phyloP scores from a whole-genome alignment of 2,329 filamentous ascomycete species.

The Chaetomium strumarium region DNA sequence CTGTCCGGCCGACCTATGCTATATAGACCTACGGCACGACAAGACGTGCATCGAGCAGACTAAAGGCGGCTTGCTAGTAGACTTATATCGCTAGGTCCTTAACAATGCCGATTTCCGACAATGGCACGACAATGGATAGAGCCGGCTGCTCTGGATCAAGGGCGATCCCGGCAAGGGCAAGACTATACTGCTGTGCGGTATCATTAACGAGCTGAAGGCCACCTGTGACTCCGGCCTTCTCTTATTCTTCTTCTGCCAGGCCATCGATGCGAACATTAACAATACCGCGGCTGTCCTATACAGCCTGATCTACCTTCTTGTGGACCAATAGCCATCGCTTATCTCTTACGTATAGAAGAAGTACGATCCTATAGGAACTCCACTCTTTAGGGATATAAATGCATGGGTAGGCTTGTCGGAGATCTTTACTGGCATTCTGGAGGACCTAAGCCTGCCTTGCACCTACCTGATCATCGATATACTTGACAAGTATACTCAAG shows the following conservation, averaged over 20 bases:
- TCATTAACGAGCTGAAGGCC: slow-evolving; percentile 31
- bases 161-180: slow-evolving; percentile 37
- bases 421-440: slow-evolving; percentile 36
- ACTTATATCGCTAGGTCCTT: slow-evolving; percentile 33
- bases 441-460: slow-evolving; percentile 28
- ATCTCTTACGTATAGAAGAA: slow-evolving; percentile 30
- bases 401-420: slow-evolving; percentile 33
- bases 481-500: slow-evolving; percentile 40
- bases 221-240: not conserved
- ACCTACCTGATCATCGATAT: slow-evolving; percentile 40
- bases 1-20: too few species aligned
- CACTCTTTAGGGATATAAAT: slow-evolving; percentile 34
- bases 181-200: slow-evolving; percentile 37
- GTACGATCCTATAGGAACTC: not conserved
- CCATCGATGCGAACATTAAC: slow-evolving; percentile 20
- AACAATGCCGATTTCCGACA: slow-evolving; percentile 14
- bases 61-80: slow-evolving; percentile 31
- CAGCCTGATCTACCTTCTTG: slow-evolving; percentile 29
- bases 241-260: slow-evolving; percentile 30
- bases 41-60: slow-evolving; percentile 32
- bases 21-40: slow-evolving; percentile 29
- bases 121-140: slow-evolving; percentile 17
- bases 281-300: slow-evolving; percentile 30
- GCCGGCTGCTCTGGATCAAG: slow-evolving; percentile 17
- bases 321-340: slow-evolving; percentile 29